A percentile compares a stretch with the other conserved stretches of the same genome.
Evolutionary conservation across 2,329 filamentous ascomycete species (phyloP).

Genomic region (Tolypocladium endophyticum): DNA sequence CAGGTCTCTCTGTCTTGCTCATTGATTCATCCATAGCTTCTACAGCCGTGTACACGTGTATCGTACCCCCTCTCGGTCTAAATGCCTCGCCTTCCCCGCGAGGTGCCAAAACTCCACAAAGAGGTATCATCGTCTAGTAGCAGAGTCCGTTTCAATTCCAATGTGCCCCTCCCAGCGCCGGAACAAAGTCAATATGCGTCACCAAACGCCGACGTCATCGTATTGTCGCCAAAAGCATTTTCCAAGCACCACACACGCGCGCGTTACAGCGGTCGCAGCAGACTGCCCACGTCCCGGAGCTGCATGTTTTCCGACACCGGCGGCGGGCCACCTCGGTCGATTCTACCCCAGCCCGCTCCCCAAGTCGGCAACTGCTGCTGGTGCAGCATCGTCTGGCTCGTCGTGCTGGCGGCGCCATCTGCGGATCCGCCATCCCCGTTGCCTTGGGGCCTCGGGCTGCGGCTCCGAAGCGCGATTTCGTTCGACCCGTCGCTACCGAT

Average conservation of each 20-base stretch:
- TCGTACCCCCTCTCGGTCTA: not conserved
- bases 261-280: constrained; percentile 7
- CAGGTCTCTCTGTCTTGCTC: not conserved
- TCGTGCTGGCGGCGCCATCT: not conserved
- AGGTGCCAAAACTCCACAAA: not conserved
- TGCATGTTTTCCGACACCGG: constrained; percentile 11
- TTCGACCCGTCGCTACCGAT: constrained; percentile 15
- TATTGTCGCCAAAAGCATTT: not conserved
- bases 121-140: not conserved
- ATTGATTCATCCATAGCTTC: not conserved
- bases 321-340: constrained; percentile 14
- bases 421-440: not conserved
- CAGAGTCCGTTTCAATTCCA: not conserved
- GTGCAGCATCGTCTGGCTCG: not conserved
- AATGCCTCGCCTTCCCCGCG: not conserved
- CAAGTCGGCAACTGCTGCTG: constrained; percentile 11
- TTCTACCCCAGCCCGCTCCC: constrained; percentile 19
- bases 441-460: constrained; percentile 6
- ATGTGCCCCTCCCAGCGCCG: not conserved
- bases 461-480: constrained; percentile 21
- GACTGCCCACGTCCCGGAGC: constrained; percentile 23
- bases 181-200: not conserved
- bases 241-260: not conserved
- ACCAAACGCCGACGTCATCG: not conserved
- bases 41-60: not conserved